phyloP scores from a whole-genome alignment of 2,329 filamentous ascomycete genomes.

The Sarocladiaceae sp. region DNA sequence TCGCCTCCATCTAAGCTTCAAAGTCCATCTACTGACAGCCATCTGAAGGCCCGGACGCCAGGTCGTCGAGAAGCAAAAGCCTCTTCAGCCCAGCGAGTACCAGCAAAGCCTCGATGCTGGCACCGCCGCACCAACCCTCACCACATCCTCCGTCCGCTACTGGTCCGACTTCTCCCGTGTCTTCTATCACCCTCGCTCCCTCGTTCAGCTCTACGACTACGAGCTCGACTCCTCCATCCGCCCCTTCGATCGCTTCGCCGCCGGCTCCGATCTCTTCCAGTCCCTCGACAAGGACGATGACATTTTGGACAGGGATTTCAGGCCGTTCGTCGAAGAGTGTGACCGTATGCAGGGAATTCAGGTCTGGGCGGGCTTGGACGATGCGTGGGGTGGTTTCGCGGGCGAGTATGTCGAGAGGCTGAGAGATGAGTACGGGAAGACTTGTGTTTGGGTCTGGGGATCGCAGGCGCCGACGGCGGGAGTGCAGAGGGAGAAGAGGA shows the following conservation, averaged over 20 bases:
- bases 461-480: conserved; percentile 56
- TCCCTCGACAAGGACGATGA: conserved; percentile 74
- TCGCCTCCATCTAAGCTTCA: not conserved
- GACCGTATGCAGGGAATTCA: conserved; percentile 89
- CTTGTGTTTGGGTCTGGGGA: conserved; percentile 81
- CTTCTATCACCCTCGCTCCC: conserved; percentile 85
- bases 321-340: conserved; percentile 86
- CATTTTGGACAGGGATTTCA: conserved; percentile 80
- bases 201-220: conserved; percentile 82
- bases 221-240: conserved; percentile 73
- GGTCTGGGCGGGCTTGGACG: conserved; percentile 63
- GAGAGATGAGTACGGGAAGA: conserved; percentile 86
- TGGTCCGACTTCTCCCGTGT: conserved; percentile 95
- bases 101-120: conserved; percentile 74
- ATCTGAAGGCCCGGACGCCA: conserved; percentile 4
- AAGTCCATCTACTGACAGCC: not conserved
- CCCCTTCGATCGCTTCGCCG: conserved; percentile 88
- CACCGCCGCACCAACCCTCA: conserved; percentile 57
- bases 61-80: conserved; percentile 60
- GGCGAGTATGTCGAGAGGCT: conserved; percentile 68
- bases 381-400: conserved; percentile 77
- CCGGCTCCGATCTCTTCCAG: conserved; percentile 70
- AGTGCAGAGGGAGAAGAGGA: conserved; percentile 43
- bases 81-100: conserved; percentile 67
- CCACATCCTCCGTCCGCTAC: conserved; percentile 70